Conservation (phyloP, 108 stramenopile genomes). For the Cyclotella sp. region DNA sequence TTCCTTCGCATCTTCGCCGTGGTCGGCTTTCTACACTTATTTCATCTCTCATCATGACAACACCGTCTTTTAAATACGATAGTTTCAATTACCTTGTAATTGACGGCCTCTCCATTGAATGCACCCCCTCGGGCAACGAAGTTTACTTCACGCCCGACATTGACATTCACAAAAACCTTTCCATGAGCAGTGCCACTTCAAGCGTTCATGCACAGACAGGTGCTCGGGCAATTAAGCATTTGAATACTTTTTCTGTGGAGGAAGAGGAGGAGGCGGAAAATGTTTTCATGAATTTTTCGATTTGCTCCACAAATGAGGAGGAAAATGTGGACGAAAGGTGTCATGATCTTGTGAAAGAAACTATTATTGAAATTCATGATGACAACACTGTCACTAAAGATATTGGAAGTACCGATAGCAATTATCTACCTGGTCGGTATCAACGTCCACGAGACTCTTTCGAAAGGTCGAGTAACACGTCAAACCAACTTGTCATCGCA, state of each 20-base stretch:
- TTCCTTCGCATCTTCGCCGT: neutral
- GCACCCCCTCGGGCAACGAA: neutral
- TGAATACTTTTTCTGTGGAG: conserved; percentile 13
- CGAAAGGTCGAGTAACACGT: neutral
- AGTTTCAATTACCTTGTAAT: neutral
- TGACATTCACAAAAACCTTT: neutral
- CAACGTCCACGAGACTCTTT: conserved; percentile 20
- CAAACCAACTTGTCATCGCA: neutral
- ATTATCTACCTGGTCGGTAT: conserved; percentile 7
- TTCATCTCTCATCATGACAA: neutral
- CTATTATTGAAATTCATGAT: neutral
- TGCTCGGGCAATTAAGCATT: conserved; percentile 7
- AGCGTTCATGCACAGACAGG: conserved; percentile 16
- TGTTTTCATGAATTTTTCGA: neutral
- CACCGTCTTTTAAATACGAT: neutral
- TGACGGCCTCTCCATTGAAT: conserved; percentile 4
- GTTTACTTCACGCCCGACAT: conserved; percentile 7
- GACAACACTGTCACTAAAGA: neutral
- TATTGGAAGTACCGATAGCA: neutral
- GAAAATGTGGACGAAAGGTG: neutral
- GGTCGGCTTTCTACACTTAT: neutral
- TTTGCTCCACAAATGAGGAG: conserved; percentile 1
- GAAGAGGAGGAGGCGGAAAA: conserved; percentile 1
- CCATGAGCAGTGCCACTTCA: neutral
- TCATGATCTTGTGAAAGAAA: too few species aligned